A percentile compares a stretch with the other conserved stretches of the same genome.
These are phyloP conservation scores for Ceratocystis cubensis DNA, from an alignment of 2,329 filamentous ascomycete genomes.

Conservation along the genomic window DNA sequence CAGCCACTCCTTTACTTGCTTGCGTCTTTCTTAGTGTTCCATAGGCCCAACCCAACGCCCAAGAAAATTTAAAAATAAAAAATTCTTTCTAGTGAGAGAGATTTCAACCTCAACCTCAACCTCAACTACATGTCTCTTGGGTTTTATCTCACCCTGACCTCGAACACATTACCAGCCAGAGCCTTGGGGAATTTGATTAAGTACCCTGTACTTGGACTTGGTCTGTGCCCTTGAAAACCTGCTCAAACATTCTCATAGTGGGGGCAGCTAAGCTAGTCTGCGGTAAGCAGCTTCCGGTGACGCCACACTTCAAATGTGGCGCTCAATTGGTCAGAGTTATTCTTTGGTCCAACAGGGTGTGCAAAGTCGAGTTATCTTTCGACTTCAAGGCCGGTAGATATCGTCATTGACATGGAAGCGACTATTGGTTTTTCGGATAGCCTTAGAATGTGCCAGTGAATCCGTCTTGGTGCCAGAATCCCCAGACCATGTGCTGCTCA, in stretches of 20 bases:
- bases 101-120: neutral
- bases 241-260: constrained; percentile 40
- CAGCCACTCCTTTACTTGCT: neutral
- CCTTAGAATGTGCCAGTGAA: no score
- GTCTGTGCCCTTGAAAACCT: constrained; percentile 31
- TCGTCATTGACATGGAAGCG: no score
- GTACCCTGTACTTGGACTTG: constrained; percentile 30
- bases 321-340: neutral
- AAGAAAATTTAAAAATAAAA: neutral
- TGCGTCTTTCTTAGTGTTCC: neutral
- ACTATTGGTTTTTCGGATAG: no score
- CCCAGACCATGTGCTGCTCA: no score
- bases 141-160: neutral
- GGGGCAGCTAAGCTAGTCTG: neutral
- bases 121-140: neutral
- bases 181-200: constrained; percentile 6
- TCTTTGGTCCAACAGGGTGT: neutral
- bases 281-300: neutral
- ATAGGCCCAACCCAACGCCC: no score
- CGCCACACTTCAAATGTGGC: constrained; percentile 2
- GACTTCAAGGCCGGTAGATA: no score
- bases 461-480: no score
- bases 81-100: neutral
- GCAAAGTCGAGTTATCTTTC: neutral
- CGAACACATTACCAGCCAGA: neutral